phyloP scores from a whole-genome alignment of 2,329 filamentous ascomycete genomes.

The Clarireedia monteithiana region DNA sequence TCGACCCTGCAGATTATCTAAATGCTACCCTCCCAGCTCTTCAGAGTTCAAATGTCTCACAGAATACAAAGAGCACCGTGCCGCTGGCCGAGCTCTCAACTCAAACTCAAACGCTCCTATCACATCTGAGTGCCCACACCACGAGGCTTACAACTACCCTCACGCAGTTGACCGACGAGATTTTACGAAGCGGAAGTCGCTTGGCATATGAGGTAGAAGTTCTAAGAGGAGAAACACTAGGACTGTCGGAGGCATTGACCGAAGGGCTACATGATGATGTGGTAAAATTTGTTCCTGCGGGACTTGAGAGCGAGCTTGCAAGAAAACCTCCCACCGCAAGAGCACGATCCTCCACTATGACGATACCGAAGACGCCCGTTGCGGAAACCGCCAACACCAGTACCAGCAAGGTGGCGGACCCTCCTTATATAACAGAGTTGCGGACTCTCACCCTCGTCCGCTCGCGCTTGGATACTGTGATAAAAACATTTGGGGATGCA shows the following conservation, averaged over 20 bases:
- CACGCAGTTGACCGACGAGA: constrained; percentile 89
- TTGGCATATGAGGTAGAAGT: constrained; percentile 94
- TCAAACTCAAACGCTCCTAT: constrained; percentile 76
- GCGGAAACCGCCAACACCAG: constrained; percentile 19
- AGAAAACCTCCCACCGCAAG: constrained; percentile 18
- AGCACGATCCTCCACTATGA: constrained; percentile 20
- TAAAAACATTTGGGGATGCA: constrained; percentile 86
- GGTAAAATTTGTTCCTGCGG: constrained; percentile 57
- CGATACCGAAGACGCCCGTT: constrained; percentile 22
- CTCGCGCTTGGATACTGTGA: constrained; percentile 76
- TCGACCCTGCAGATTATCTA: constrained; percentile 79
- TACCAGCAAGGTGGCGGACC: constrained; percentile 36
- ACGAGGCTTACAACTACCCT: constrained; percentile 72
- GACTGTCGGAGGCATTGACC: constrained; percentile 70
- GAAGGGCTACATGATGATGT: constrained; percentile 68
- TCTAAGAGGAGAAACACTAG: constrained; percentile 75
- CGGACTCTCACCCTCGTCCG: constrained; percentile 78
- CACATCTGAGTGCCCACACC: constrained; percentile 82
- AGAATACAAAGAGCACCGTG: constrained; percentile 30
- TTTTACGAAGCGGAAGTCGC: constrained; percentile 77
- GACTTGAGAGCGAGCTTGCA: constrained; percentile 25
- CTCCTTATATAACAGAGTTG: constrained; percentile 66
- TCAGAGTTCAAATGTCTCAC: constrained; percentile 29
- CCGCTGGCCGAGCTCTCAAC: constrained; percentile 70
- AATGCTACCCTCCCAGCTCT: constrained; percentile 71